These are phyloP conservation scores for Fusarium proliferatum DNA, from an alignment of 2,329 filamentous ascomycete species.

Conservation along the genomic window DNA sequence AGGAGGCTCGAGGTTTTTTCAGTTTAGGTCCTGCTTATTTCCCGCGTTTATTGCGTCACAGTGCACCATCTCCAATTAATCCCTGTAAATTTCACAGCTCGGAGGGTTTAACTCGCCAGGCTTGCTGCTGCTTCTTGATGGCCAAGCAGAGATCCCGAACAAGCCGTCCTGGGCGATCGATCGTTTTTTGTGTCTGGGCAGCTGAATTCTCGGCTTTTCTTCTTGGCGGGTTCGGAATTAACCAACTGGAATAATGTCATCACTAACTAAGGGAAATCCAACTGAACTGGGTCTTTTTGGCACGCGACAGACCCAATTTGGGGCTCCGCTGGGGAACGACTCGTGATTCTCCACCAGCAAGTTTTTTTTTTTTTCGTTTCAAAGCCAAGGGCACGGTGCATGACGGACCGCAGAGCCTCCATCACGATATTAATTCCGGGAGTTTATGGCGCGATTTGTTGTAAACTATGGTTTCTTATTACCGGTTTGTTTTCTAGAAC, in stretches of 20 bases:
- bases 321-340: background rate
- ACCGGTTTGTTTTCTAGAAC: background rate
- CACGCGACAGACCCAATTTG: background rate
- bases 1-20: background rate
- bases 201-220: conserved; percentile 4
- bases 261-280: too few relatives aligned
- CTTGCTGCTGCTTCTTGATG: background rate
- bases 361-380: background rate
- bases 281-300: background rate
- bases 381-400: background rate
- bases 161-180: conserved; percentile 18
- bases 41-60: conserved; percentile 19
- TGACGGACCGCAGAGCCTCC: conserved; percentile 20
- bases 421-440: conserved; percentile 4
- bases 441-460: background rate
- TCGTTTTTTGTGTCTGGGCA: background rate
- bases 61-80: background rate
- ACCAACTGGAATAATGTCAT: background rate
- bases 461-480: background rate
- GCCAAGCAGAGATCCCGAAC: conserved; percentile 7
- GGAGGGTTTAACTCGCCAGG: background rate
- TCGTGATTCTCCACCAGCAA: background rate
- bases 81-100: background rate
- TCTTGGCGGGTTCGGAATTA: background rate
- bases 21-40: conserved; percentile 20